Percentiles rank a stretch among this genome's conserved stretches.
Evolutionary conservation across 495 filamentous ascomycete genomes (phyloP).

Genomic region (Penicillium macrosclerotiorum): DNA sequence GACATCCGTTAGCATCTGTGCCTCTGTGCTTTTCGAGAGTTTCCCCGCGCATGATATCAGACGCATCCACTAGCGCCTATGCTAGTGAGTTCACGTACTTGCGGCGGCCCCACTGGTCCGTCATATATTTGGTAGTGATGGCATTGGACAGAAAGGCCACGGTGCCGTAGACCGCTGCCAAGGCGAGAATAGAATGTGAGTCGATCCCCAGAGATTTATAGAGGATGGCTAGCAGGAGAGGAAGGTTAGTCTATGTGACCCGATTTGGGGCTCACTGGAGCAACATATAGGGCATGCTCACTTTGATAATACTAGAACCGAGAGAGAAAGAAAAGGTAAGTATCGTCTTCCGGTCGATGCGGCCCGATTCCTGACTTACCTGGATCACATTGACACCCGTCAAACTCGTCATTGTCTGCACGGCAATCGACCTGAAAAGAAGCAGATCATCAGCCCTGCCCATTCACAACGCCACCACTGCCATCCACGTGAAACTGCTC

Average conservation of each 20-base stretch:
- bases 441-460: neutral
- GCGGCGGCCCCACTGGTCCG: constrained; percentile 60
- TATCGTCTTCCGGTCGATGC: too few relatives aligned
- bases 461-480: too few relatives aligned
- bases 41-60: too few relatives aligned
- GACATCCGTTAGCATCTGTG: constrained; percentile 3
- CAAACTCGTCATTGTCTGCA: constrained; percentile 58
- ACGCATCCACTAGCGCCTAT: neutral
- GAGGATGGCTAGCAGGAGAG: constrained; percentile 49
- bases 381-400: constrained; percentile 58
- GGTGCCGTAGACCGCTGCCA: constrained; percentile 57
- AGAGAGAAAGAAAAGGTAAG: neutral
- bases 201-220: constrained; percentile 57
- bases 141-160: constrained; percentile 52
- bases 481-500: too few relatives aligned
- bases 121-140: constrained; percentile 52
- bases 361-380: too few relatives aligned
- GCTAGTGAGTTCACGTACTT: constrained; percentile 35
- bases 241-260: too few relatives aligned
- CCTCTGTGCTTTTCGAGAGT: too few relatives aligned
- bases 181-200: constrained; percentile 48
- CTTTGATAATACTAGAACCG: constrained; percentile 51
- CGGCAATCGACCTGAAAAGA: constrained; percentile 45
- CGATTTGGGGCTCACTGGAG: too few relatives aligned
- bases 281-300: constrained; percentile 24